Conservation (phyloP, 1,139 yeast species). For the Hyphopichia khmerensis region DNA sequence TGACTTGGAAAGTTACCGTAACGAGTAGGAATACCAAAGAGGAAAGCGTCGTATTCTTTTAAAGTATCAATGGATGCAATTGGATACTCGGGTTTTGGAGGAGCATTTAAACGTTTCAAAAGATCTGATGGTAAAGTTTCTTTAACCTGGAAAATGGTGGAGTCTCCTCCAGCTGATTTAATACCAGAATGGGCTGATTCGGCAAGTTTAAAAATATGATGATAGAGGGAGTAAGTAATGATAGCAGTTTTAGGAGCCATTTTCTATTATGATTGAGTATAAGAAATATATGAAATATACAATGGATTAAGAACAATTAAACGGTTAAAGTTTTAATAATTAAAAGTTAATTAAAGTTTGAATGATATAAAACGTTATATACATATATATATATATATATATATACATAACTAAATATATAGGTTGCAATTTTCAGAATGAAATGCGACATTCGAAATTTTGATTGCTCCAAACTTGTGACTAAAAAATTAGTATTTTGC, state of each 20-base stretch:
- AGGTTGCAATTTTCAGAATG: not conserved
- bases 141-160: slow-evolving; percentile 35
- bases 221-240: slow-evolving; percentile 37
- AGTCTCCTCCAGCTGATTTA: slow-evolving; percentile 39
- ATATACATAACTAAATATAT: not conserved
- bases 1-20: slow-evolving; percentile 40
- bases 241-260: slow-evolving; percentile 29
- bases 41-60: slow-evolving; percentile 34
- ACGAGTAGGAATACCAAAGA: slow-evolving; percentile 42
- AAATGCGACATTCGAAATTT: too few relatives aligned
- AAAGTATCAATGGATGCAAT: slow-evolving; percentile 31
- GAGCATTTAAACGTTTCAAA: slow-evolving; percentile 30
- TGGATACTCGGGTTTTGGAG: slow-evolving; percentile 32
- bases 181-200: slow-evolving; percentile 33
- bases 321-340: too few relatives aligned
- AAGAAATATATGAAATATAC: too few relatives aligned
- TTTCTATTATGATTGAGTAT: not conserved
- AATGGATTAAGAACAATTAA: too few relatives aligned
- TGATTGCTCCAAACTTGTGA: too few relatives aligned
- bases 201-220: slow-evolving; percentile 36
- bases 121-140: slow-evolving; percentile 34
- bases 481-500: too few relatives aligned
- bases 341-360: too few relatives aligned
- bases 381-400: too few relatives aligned
- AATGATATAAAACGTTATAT: too few relatives aligned